Base-by-base conservation (phyloP, 805 yeast species). In the Ogataea kodamae region DNA sequence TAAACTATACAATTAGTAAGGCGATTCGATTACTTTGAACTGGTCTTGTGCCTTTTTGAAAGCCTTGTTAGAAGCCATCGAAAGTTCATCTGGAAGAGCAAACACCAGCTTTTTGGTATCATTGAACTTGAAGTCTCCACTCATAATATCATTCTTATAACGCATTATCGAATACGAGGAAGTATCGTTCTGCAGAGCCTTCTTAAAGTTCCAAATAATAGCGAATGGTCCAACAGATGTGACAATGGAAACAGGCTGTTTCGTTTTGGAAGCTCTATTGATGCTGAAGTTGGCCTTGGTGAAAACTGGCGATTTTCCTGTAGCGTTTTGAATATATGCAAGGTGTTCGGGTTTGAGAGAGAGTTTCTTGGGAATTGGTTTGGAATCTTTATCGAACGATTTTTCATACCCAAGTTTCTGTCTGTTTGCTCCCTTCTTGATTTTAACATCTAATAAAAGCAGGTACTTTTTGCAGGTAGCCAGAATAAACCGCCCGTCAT, bases 151-250 rank as follows among this genome's bases (percentile, higher is more conserved):
- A 25, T 72, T 71, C 14, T 67, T 60, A 54, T 81, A 81, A 36
- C 75, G 67, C 55, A 74, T 78, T 53, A 89, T 78, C 30, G 68
- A 60, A 54, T 84, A 85, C 5, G 82, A 71, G 26, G 52, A 49
- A 16, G 65, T 69, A 36, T 72, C 74, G 35, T 77, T 75, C 26
- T 63, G 61, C 25, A 80, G 53, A 9, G 82, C 66, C 41, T 78
- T 74, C 45, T 64, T 69, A 52, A 88, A 57, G 9, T 81, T 77
- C 96, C 96, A 88, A 1, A 83, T 70, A 14, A 88, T 72, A 15
- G 87, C 81, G 57, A 76, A 88, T 12, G 89, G 90, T 2, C 96
- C 96, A 2, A 81, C 67, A 4, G 90, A 77, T 1, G 95, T 72
- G 15, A 86, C 77, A 31, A 88, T 82, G 2, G 80, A 68, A 12